A percentile compares a stretch with the other conserved stretches of the same genome.
phyloP scores from a whole-genome alignment of 148 eudicot genomes.

The Selenicereus undatus region DNA sequence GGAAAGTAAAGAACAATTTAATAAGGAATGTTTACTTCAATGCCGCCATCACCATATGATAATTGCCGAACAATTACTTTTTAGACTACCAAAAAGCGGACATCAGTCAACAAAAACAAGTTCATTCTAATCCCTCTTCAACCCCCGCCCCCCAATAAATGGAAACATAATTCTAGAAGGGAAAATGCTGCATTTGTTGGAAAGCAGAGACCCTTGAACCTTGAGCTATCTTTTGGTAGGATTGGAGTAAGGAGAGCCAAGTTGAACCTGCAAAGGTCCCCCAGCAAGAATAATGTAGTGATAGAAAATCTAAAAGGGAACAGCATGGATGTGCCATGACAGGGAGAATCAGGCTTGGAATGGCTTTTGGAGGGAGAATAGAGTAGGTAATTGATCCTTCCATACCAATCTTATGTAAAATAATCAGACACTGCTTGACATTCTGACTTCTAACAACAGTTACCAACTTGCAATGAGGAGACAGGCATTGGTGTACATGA shows the following conservation, averaged over 20 bases:
- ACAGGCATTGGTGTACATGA: background rate
- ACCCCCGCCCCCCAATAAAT: background rate
- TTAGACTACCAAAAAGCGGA: background rate
- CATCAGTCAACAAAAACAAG: background rate
- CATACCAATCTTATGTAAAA: background rate
- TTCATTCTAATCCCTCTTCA: background rate
- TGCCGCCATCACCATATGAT: background rate
- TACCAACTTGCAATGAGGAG: background rate
- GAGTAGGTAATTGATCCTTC: background rate
- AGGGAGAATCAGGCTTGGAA: background rate
- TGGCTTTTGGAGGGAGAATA: background rate
- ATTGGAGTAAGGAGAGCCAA: no score
- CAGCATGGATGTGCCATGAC: background rate
- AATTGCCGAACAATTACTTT: background rate
- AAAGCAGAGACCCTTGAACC: background rate
- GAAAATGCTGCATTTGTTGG: background rate
- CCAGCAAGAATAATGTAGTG: background rate
- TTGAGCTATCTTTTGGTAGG: background rate
- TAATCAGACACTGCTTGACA: background rate
- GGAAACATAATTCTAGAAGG: background rate
- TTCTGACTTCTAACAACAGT: background rate
- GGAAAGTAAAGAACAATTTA: background rate
- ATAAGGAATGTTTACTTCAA: background rate
- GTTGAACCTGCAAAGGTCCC: background rate
- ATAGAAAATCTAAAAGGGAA: background rate